Conservation (phyloP, 1,139 yeast genomes). For the Sugiyamaella novakii region DNA sequence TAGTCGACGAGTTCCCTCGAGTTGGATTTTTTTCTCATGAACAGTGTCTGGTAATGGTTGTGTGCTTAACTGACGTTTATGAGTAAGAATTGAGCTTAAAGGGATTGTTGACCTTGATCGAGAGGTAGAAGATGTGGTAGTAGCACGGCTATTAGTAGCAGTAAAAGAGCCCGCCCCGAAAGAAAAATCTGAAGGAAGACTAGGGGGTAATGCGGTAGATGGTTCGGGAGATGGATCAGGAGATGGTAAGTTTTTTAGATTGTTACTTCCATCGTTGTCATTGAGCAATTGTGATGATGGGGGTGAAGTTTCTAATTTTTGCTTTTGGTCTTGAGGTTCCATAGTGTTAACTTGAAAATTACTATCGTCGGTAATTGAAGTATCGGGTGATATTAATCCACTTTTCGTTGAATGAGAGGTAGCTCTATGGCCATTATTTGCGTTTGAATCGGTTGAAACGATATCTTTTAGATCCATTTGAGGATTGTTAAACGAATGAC, state of each 20-base stretch:
- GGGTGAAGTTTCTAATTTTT: not conserved
- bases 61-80: slow-evolving; percentile 39
- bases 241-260: slow-evolving; percentile 24
- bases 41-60: slow-evolving; percentile 15
- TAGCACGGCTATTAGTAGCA: not conserved
- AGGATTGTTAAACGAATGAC: not conserved
- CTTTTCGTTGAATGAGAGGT: slow-evolving; percentile 6
- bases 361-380: not conserved
- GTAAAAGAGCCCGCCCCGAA: not conserved
- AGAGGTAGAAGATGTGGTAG: not conserved
- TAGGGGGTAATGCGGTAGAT: not conserved
- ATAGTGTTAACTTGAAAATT: not conserved
- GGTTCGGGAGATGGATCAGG: slow-evolving; percentile 30
- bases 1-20: not conserved
- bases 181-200: not conserved
- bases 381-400: slow-evolving; percentile 19
- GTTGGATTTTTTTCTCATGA: slow-evolving; percentile 10
- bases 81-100: slow-evolving; percentile 52
- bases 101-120: slow-evolving; percentile 39
- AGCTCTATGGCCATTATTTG: slow-evolving; percentile 1
- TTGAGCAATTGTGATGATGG: too few relatives aligned
- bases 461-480: slow-evolving; percentile 24
- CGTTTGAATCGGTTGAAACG: slow-evolving; percentile 9
- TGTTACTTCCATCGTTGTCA: slow-evolving; percentile 5
- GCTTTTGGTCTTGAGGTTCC: not conserved